phyloP scores from a whole-genome alignment of 1,284 basidiomycete species.

The Athelia sp. region DNA sequence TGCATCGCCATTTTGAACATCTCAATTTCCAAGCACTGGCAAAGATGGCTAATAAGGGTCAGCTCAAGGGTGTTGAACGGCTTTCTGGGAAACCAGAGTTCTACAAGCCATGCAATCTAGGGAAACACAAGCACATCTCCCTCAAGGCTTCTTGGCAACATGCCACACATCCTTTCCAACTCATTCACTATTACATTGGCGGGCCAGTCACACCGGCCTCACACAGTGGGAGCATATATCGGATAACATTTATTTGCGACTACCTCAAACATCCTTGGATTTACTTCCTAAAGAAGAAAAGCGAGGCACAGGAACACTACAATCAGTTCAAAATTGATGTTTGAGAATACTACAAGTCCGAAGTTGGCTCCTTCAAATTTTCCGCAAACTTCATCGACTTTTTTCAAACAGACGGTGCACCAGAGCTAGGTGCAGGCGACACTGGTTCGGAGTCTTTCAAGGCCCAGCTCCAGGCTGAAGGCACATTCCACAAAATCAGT shows the following conservation, averaged over 20 bases:
- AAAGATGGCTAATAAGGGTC: constrained; percentile 14
- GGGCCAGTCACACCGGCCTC: constrained; percentile 20
- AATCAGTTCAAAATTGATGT: constrained; percentile 14
- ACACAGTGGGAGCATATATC: constrained; percentile 18
- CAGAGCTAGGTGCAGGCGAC: constrained; percentile 13
- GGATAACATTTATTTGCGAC: constrained; percentile 28
- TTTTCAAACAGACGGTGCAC: constrained; percentile 23
- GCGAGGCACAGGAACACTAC: constrained; percentile 11
- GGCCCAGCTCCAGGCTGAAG: constrained; percentile 16
- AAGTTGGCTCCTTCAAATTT: constrained; percentile 13
- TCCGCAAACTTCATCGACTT: constrained; percentile 14
- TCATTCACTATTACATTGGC: constrained; percentile 26
- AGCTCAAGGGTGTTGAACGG: constrained; percentile 9
- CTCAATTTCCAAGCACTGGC: constrained; percentile 7
- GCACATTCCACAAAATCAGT: constrained; percentile 17
- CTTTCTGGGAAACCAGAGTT: constrained; percentile 6
- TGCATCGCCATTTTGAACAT: constrained; percentile 19
- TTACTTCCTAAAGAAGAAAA: constrained; percentile 19
- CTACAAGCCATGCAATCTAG: constrained; percentile 14
- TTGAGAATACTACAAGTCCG: constrained; percentile 10
- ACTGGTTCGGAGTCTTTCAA: constrained; percentile 18
- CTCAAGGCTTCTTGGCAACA: constrained; percentile 12
- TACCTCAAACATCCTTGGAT: constrained; percentile 15
- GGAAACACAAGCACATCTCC: constrained; percentile 20
- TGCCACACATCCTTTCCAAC: constrained; percentile 15